Conservation (phyloP, 2,329 filamentous ascomycete genomes). For the Ascochyta lentis region DNA sequence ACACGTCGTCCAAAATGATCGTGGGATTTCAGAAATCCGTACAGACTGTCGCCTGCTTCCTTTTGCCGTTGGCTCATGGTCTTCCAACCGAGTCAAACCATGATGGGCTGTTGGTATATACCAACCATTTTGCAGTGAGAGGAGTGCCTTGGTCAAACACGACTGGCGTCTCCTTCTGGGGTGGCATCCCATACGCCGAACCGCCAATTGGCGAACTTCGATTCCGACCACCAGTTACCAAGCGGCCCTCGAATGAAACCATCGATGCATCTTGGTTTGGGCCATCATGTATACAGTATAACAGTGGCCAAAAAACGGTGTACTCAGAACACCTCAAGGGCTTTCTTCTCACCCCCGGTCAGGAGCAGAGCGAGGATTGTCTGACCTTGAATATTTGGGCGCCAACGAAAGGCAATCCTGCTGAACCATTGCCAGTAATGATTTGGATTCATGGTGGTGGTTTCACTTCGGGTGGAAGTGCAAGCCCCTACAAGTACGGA, state of each 20-base stretch:
- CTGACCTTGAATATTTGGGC: conserved; percentile 37
- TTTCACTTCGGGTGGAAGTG: conserved; percentile 52
- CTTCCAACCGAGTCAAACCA: background rate
- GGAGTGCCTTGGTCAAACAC: conserved; percentile 27
- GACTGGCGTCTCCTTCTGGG: conserved; percentile 30
- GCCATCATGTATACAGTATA: conserved; percentile 30
- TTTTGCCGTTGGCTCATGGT: background rate
- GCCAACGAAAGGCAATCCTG: conserved; percentile 23
- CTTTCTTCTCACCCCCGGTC: conserved; percentile 28
- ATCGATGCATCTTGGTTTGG: conserved; percentile 30
- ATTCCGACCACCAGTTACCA: conserved; percentile 27
- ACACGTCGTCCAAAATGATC: too few relatives aligned
- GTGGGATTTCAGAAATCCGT: too few relatives aligned
- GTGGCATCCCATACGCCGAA: conserved; percentile 28
- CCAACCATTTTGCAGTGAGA: conserved; percentile 24
- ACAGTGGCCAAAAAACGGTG: conserved; percentile 25
- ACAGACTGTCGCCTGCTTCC: too few relatives aligned
- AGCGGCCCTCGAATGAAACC: conserved; percentile 16
- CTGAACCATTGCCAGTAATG: conserved; percentile 49
- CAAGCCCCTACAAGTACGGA: conserved; percentile 56
- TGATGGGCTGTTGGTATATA: conserved; percentile 24
- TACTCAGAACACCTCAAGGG: conserved; percentile 31
- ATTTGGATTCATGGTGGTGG: conserved; percentile 58
- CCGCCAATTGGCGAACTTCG: conserved; percentile 22
- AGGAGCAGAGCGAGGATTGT: conserved; percentile 34